Evolutionary conservation across 305 asterid genomes (phyloP).

Genomic region (Plantago lanceolata): DNA sequence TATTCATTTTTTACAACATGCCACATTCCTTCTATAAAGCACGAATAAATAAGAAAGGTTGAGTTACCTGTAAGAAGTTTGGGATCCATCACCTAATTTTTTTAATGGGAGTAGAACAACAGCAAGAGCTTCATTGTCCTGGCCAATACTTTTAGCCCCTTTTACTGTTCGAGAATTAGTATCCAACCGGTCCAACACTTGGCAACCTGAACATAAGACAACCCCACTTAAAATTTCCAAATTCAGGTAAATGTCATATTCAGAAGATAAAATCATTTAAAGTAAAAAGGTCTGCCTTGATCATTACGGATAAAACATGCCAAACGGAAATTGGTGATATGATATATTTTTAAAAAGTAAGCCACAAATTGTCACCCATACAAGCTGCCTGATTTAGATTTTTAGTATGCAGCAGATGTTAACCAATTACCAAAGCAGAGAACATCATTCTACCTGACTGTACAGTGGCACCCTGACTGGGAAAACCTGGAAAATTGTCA

Average conservation of each 20-base stretch:
- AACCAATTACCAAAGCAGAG: constrained; percentile 4
- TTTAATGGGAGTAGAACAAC: constrained; percentile 74
- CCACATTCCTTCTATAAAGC: constrained; percentile 12
- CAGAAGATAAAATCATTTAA: background rate
- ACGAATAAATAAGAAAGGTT: constrained; percentile 11
- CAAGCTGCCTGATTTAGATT: background rate
- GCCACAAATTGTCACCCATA: constrained; percentile 6
- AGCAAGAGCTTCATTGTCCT: constrained; percentile 81
- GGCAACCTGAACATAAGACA: constrained; percentile 61
- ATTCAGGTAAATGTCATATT: constrained; percentile 9
- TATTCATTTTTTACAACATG: constrained; percentile 4
- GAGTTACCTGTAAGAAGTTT: constrained; percentile 55
- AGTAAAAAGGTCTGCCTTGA: background rate
- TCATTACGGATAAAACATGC: constrained; percentile 9
- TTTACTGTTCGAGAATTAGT: constrained; percentile 77
- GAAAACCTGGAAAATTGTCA: constrained; percentile 70
- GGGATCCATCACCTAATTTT: constrained; percentile 47
- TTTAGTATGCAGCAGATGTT: constrained; percentile 2
- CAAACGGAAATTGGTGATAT: too few species aligned
- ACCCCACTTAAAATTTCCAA: constrained; percentile 16
- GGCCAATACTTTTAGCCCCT: constrained; percentile 81
- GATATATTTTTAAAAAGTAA: too few species aligned
- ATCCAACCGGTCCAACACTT: constrained; percentile 76
- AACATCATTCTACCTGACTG: constrained; percentile 56
- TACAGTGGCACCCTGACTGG: constrained; percentile 51